Evolutionary conservation across 495 filamentous ascomycete species (phyloP).

Genomic region (Penicillium parvum): DNA sequence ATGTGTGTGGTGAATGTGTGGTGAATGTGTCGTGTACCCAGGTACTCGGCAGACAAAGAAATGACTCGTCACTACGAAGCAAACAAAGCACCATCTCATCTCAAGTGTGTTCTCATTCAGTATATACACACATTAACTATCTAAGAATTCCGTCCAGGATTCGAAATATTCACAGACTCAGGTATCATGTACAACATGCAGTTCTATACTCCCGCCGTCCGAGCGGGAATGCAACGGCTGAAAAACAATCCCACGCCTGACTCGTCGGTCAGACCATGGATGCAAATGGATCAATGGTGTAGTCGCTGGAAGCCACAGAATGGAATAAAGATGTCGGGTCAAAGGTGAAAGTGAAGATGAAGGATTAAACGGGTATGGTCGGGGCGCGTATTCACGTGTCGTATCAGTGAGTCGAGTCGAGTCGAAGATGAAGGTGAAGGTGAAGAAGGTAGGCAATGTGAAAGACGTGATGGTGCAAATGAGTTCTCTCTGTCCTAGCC

Average conservation of each 20-base stretch:
- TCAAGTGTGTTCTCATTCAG: constrained; percentile 1
- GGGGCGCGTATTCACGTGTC: no score
- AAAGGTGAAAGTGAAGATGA: constrained; percentile 9
- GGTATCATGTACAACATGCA: constrained; percentile 32
- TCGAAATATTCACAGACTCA: constrained; percentile 8
- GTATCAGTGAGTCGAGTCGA: not conserved
- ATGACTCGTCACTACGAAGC: not conserved
- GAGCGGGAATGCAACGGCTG: constrained; percentile 17
- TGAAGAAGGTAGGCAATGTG: not conserved
- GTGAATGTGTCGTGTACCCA: no score
- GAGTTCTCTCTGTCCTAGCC: no score
- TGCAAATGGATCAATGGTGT: constrained; percentile 11
- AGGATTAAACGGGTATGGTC: no score
- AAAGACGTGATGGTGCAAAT: no score
- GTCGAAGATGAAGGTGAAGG: constrained; percentile 3
- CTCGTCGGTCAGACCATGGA: constrained; percentile 10
- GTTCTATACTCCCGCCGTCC: constrained; percentile 21
- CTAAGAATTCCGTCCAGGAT: not conserved
- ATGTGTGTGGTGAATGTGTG: no score
- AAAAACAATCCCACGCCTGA: constrained; percentile 9
- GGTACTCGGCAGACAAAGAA: no score
- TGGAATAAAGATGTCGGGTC: constrained; percentile 12
- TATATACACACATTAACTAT: constrained; percentile 22
- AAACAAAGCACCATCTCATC: no score
- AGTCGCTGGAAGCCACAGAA: constrained; percentile 8